Percentiles rank a stretch among this genome's conserved stretches.
Evolutionary conservation across 805 yeast species (phyloP).

Genomic region (Debaryomyces hansenii): DNA sequence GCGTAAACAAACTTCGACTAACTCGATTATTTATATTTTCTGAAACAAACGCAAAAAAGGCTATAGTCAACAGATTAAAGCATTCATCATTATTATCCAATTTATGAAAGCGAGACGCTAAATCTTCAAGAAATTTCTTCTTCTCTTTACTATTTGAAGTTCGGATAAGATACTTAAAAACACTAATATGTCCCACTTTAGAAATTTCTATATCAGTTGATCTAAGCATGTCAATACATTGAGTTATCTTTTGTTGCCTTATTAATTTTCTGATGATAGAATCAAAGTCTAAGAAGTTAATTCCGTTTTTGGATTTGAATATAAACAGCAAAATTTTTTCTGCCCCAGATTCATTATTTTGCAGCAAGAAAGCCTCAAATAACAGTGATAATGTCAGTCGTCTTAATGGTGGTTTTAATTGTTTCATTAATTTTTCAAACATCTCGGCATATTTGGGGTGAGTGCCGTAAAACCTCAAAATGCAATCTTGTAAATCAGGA

Average conservation of each 20-base stretch:
- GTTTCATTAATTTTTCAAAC: conserved; percentile 20
- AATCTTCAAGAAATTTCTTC: conserved; percentile 8
- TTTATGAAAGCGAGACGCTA: conserved; percentile 8
- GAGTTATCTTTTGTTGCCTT: conserved; percentile 20
- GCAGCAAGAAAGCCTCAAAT: conserved; percentile 26
- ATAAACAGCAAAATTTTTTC: conserved; percentile 30
- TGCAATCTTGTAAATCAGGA: conserved; percentile 6
- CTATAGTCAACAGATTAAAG: conserved; percentile 14
- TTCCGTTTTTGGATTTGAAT: conserved; percentile 25
- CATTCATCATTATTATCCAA: conserved; percentile 15
- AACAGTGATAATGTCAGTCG: conserved; percentile 34
- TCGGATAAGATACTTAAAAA: conserved; percentile 14
- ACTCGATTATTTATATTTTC: conserved; percentile 18
- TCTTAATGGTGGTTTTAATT: conserved; percentile 28
- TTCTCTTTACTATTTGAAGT: conserved; percentile 1
- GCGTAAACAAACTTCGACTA: conserved; percentile 4
- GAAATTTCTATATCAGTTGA: conserved; percentile 19
- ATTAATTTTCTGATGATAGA: conserved; percentile 26
- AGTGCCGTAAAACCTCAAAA: conserved; percentile 9
- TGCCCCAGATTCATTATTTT: conserved; percentile 27
- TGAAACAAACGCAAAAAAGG: conserved; percentile 17
- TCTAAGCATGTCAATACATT: conserved; percentile 22
- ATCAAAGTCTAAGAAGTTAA: conserved; percentile 25
- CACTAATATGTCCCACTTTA: conserved; percentile 23
- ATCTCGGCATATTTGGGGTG: conserved; percentile 5